Evolutionary conservation across 164 flowering plant genomes (phyloP).

Genomic region (Akebia trifoliata): DNA sequence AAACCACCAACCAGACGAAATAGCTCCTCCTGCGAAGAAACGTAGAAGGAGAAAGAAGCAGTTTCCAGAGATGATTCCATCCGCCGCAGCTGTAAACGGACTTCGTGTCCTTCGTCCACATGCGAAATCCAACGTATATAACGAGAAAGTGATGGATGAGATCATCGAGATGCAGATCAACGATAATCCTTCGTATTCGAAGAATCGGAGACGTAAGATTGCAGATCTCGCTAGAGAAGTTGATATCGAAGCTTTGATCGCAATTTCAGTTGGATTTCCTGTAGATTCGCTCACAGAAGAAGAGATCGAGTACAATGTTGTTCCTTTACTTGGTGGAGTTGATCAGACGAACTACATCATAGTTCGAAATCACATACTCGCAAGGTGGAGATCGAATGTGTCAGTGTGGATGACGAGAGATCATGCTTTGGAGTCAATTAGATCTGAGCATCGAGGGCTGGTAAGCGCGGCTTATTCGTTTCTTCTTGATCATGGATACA

Average conservation of each 20-base stretch:
- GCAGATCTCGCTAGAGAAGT: conserved; percentile 58
- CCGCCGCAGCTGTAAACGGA: conserved; percentile 34
- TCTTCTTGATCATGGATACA: conserved; percentile 74
- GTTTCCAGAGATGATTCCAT: conserved; percentile 60
- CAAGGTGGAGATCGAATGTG: conserved; percentile 83
- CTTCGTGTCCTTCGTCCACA: conserved; percentile 46
- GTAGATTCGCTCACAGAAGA: conserved; percentile 88
- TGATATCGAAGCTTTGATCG: conserved; percentile 78
- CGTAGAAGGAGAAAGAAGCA: conserved; percentile 67
- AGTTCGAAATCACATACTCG: conserved; percentile 80
- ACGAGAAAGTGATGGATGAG: conserved; percentile 33
- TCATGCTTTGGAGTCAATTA: conserved; percentile 61
- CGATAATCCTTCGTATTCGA: conserved; percentile 30
- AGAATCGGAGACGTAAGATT: conserved; percentile 40
- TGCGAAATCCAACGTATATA: conserved; percentile 29
- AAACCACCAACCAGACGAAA: conserved; percentile 9
- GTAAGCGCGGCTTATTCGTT: conserved; percentile 65
- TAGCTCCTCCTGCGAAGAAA: conserved; percentile 26
- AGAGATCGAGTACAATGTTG: conserved; percentile 80
- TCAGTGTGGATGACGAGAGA: conserved; percentile 62
- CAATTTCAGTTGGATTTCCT: conserved; percentile 87
- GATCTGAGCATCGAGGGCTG: conserved; percentile 54
- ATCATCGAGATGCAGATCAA: conserved; percentile 36
- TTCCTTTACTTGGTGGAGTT: conserved; percentile 53
- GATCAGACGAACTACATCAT: conserved; percentile 82